These are phyloP conservation scores for Nothophaeocryptopus gaeumannii DNA, from an alignment of 2,329 filamentous ascomycete species.

Conservation along the genomic window DNA sequence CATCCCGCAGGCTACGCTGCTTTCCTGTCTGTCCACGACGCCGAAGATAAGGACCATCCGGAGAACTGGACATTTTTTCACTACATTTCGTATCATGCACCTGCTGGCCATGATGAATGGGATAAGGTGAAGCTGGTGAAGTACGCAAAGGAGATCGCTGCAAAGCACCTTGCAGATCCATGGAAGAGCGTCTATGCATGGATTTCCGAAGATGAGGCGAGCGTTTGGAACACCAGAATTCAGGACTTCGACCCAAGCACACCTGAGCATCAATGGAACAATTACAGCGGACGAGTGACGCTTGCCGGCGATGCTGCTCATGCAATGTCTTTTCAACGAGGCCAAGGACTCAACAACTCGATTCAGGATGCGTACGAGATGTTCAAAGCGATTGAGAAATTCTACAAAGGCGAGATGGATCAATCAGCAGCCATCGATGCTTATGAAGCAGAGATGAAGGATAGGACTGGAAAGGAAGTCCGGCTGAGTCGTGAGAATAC, in stretches of 20 bases:
- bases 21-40: constrained; percentile 13
- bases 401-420: neutral
- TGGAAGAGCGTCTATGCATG: constrained; percentile 10
- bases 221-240: constrained; percentile 6
- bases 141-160: constrained; percentile 5
- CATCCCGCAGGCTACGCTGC: constrained; percentile 8
- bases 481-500: constrained; percentile 9
- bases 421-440: neutral
- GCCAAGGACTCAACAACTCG: constrained; percentile 45
- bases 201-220: constrained; percentile 1
- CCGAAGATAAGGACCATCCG: constrained; percentile 4
- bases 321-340: constrained; percentile 45
- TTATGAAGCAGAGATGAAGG: constrained; percentile 14
- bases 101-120: constrained; percentile 7
- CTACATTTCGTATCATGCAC: constrained; percentile 16
- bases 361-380: constrained; percentile 36
- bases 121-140: constrained; percentile 4
- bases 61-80: constrained; percentile 14
- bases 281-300: constrained; percentile 26
- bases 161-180: constrained; percentile 9
- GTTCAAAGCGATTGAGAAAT: neutral
- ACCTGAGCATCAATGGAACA: constrained; percentile 23
- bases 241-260: constrained; percentile 21
- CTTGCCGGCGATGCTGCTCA: constrained; percentile 41
- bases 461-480: constrained; percentile 12